Evolutionary conservation across 257 asterid genomes (phyloP).

Genomic region (Dorcoceras hygrometricum): DNA sequence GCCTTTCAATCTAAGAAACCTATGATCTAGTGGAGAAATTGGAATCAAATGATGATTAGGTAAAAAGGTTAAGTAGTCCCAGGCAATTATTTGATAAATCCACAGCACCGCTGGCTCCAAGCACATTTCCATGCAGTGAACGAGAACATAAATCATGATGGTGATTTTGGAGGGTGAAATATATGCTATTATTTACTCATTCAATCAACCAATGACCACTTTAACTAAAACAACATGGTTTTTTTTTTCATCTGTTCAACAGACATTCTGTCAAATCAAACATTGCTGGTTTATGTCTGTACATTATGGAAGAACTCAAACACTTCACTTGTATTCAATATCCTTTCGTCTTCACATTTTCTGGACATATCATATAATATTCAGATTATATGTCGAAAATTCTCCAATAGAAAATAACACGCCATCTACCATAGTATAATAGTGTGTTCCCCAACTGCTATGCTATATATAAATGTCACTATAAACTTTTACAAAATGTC

Average conservation of each 20-base stretch:
- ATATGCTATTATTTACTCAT: neutral
- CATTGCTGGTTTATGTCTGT: too few species aligned
- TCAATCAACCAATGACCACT: neutral
- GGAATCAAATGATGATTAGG: slow-evolving; percentile 2
- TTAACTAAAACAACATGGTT: neutral
- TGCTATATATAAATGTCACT: too few species aligned
- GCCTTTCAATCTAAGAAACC: neutral
- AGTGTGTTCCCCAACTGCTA: too few species aligned
- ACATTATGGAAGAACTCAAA: neutral
- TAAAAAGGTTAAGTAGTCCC: neutral
- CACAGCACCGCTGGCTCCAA: neutral
- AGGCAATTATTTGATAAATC: slow-evolving; percentile 8
- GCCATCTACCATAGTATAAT: too few species aligned
- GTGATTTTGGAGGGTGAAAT: neutral
- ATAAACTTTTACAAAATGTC: too few species aligned
- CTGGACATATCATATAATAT: neutral
- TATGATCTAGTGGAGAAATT: neutral
- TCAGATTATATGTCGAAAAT: neutral
- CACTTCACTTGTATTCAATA: neutral
- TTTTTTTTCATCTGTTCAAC: neutral
- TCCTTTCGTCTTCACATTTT: neutral
- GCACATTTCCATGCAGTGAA: neutral
- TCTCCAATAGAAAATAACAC: too few species aligned
- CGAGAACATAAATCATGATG: neutral
- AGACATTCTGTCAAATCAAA: neutral